phyloP scores from a whole-genome alignment of 1,284 basidiomycete species.

The Cryptococcus sp. region DNA sequence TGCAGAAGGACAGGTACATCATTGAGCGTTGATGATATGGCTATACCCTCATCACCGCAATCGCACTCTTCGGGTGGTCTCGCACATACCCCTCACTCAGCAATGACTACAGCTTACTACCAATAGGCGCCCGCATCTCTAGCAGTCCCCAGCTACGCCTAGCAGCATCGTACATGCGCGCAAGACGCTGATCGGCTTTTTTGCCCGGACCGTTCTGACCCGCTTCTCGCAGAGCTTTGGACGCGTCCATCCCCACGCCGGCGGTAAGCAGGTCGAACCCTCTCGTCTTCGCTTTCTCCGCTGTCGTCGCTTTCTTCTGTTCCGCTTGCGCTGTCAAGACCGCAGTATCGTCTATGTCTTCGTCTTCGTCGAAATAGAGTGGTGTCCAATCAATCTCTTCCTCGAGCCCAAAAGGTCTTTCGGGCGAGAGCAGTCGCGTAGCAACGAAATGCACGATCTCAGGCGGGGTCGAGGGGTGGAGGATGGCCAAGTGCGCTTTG shows the following conservation, averaged over 20 bases:
- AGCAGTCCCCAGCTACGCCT: constrained; percentile 29
- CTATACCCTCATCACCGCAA: too few relatives aligned
- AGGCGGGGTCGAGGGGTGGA: constrained; percentile 30
- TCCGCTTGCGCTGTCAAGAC: background rate
- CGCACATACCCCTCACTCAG: too few relatives aligned
- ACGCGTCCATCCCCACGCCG: constrained; percentile 32
- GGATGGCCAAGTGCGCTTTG: constrained; percentile 22
- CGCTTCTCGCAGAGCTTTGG: constrained; percentile 16
- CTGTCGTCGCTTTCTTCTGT: background rate
- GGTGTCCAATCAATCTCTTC: background rate
- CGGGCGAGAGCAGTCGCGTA: constrained; percentile 32
- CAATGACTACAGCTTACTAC: constrained; percentile 1
- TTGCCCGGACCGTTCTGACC: constrained; percentile 21
- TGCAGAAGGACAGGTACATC: too few relatives aligned
- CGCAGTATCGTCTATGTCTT: too few relatives aligned
- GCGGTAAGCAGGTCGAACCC: constrained; percentile 25
- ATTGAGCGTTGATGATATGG: too few relatives aligned
- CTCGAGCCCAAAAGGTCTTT: constrained; percentile 21
- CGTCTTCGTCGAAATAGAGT: background rate
- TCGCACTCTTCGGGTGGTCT: too few relatives aligned
- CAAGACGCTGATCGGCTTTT: constrained; percentile 27
- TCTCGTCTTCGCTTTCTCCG: background rate
- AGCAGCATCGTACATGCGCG: constrained; percentile 34
- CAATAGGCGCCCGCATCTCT: constrained; percentile 15
- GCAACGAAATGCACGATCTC: constrained; percentile 32